Conservation (phyloP, 352 stramenopile genomes). For the Phytophthora sansomeana region DNA sequence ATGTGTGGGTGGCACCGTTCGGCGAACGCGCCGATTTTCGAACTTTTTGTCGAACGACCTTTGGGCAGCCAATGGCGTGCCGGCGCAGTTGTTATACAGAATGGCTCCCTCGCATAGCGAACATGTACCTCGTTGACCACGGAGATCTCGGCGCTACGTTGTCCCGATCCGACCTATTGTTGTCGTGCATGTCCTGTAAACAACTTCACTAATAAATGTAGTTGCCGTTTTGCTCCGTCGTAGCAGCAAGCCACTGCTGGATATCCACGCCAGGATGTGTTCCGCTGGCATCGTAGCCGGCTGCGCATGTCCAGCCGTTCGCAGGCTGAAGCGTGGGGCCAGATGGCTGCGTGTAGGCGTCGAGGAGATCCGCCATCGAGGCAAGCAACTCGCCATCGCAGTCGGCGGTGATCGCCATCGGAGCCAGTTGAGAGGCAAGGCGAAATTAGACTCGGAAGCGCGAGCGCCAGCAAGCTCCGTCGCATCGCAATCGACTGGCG, state of each 20-base stretch:
- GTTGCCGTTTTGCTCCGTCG: not conserved
- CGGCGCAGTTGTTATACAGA: no score
- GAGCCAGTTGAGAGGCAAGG: not conserved
- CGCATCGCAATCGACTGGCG: not conserved
- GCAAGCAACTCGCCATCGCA: not conserved
- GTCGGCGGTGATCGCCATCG: no score
- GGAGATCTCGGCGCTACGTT: not conserved
- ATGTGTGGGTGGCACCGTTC: conserved; percentile 12
- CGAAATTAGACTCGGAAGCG: conserved; percentile 16
- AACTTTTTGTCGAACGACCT: conserved; percentile 32
- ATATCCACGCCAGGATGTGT: conserved; percentile 24
- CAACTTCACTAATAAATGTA: not conserved
- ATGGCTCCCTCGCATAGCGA: no score
- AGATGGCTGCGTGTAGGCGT: conserved; percentile 1
- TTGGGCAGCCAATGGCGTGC: conserved; percentile 15
- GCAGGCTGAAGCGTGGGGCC: not conserved
- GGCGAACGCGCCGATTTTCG: conserved; percentile 30
- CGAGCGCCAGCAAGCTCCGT: not conserved
- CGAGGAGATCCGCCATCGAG: not conserved
- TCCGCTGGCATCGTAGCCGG: conserved; percentile 6
- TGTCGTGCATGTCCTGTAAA: no score
- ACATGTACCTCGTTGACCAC: no score
- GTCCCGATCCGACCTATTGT: no score
- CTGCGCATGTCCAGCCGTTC: conserved; percentile 15
- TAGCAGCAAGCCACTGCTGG: not conserved